Evolutionary conservation across 2,329 filamentous ascomycete species (phyloP), one percentile per base, ranked within the genome.

Genomic region (Harringtonia lauricola): DNA sequence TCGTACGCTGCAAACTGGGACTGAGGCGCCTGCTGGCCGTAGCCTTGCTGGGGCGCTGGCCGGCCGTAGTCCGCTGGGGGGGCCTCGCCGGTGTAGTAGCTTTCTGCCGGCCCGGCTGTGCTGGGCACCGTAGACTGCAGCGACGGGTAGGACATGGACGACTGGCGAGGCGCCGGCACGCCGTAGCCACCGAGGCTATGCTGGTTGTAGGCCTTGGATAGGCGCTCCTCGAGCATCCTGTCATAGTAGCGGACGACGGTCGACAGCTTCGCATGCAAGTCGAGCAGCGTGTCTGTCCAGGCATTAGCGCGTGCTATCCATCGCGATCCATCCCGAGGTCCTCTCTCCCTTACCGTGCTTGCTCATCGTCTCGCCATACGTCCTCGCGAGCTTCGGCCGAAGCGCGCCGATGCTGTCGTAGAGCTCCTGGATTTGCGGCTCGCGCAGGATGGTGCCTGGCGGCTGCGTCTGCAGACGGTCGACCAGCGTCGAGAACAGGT

Each of bases 311-410:
- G 8, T 10, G 14, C 12, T 19, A 5, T 31, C 30, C 14, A 7
- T 31, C 30, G n/a, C n/a, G n/a, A n/a, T 31, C 30, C 8, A 8
- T 13, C 14, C 30, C 30, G 5, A 13, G 8, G 8, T 31, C 30
- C 14, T 31, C 30, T 5, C 30, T 14, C 30, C 15, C 15, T 13
- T 31, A 86, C 86, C 89, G 62, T 96, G 92, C 64, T 98, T 98
- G 75, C 92, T 96, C 92, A 98, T 96, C 0, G 92, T 95, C 66
- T 98, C 92, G 44, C 92, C 92, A 58, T 96, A 95, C 0, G 90
- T 95, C 45, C 92, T 78, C 5, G 92, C 92, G 44, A 98, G 71
- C 62, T 98, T 98, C 2, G 92, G 92, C 40, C 92, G 77, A 49
- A 98, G 67, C 15, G 87, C 75, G n/a, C 90, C 88, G 54, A 98